A percentile compares a stretch with the other conserved stretches of the same genome.
Evolutionary conservation across 495 filamentous ascomycete genomes (phyloP).

Genomic region (Entonaema liquescens): DNA sequence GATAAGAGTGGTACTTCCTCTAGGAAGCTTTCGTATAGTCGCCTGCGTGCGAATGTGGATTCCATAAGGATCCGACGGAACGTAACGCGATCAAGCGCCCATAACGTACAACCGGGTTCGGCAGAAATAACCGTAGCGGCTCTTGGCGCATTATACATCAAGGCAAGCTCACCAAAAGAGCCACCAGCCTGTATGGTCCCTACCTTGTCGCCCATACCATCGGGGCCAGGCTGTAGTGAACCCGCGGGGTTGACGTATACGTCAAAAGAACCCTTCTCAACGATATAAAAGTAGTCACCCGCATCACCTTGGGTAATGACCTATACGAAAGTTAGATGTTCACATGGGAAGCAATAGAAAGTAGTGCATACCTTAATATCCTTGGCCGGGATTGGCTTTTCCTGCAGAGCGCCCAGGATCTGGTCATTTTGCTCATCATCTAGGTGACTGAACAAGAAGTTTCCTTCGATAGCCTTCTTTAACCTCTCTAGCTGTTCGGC

Average conservation of each 20-base stretch:
- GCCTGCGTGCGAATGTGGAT: slow-evolving; percentile 91
- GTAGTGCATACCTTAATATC: slow-evolving; percentile 76
- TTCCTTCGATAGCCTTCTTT: slow-evolving; percentile 80
- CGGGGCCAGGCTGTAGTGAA: slow-evolving; percentile 77
- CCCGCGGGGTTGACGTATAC: slow-evolving; percentile 88
- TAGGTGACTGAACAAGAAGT: slow-evolving; percentile 94
- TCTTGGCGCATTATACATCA: slow-evolving; percentile 98
- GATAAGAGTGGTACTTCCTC: slow-evolving; percentile 93
- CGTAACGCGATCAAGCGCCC: slow-evolving; percentile 93
- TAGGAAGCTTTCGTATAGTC: slow-evolving; percentile 98
- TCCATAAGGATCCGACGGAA: slow-evolving; percentile 99
- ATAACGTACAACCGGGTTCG: slow-evolving; percentile 80
- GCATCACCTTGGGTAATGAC: slow-evolving; percentile 96
- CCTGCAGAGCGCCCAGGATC: slow-evolving; percentile 88
- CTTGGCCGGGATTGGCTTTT: slow-evolving; percentile 94
- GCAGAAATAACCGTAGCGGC: slow-evolving; percentile 94
- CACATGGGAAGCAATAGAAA: neutral
- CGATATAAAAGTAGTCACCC: slow-evolving; percentile 97
- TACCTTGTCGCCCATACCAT: slow-evolving; percentile 89
- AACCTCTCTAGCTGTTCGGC: slow-evolving; percentile 81
- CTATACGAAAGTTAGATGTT: slow-evolving; percentile 44
- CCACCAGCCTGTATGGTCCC: slow-evolving; percentile 83
- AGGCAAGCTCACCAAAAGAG: slow-evolving; percentile 95
- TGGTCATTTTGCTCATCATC: slow-evolving; percentile 90
- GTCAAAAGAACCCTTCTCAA: slow-evolving; percentile 90